These are phyloP conservation scores for Oehlia diaphana DNA, from an alignment of 192 early-diverging fungal species.

Conservation along the genomic window DNA sequence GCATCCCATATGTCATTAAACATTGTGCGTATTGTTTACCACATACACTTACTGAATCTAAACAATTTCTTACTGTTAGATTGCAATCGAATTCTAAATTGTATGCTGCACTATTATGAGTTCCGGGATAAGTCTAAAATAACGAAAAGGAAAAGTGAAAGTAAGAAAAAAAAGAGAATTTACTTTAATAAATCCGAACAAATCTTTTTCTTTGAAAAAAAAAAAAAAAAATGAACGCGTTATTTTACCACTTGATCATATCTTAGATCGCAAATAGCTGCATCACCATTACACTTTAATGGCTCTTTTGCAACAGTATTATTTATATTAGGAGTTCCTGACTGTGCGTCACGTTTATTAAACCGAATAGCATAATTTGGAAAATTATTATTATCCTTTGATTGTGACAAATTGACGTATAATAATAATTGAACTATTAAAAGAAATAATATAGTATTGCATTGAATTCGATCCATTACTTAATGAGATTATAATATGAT, in stretches of 20 bases:
- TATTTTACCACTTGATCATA: slow-evolving; percentile 47
- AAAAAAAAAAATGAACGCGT: neutral
- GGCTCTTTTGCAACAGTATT: neutral
- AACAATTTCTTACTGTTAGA: slow-evolving; percentile 29
- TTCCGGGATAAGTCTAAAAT: slow-evolving; percentile 42
- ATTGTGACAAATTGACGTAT: neutral
- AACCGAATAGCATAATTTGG: neutral
- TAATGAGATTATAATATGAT: neutral
- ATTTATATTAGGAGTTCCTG: neutral
- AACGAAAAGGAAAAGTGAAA: neutral
- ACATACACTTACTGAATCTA: slow-evolving; percentile 35
- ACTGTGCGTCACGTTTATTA: neutral
- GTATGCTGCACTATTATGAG: slow-evolving; percentile 44
- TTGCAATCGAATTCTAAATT: slow-evolving; percentile 41
- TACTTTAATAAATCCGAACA: neutral
- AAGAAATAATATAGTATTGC: neutral
- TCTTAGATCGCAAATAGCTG: slow-evolving; percentile 40
- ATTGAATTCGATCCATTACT: neutral
- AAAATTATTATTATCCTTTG: neutral
- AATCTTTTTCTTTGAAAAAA: neutral
- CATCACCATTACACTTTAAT: slow-evolving; percentile 40
- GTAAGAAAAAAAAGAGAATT: neutral
- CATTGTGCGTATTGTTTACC: slow-evolving; percentile 35
- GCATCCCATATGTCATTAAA: slow-evolving; percentile 24
- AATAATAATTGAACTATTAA: neutral